Evolutionary conservation across 495 filamentous ascomycete genomes (phyloP), one percentile per base, ranked within the genome.

Genomic region (Aspergillus avenaceus): DNA sequence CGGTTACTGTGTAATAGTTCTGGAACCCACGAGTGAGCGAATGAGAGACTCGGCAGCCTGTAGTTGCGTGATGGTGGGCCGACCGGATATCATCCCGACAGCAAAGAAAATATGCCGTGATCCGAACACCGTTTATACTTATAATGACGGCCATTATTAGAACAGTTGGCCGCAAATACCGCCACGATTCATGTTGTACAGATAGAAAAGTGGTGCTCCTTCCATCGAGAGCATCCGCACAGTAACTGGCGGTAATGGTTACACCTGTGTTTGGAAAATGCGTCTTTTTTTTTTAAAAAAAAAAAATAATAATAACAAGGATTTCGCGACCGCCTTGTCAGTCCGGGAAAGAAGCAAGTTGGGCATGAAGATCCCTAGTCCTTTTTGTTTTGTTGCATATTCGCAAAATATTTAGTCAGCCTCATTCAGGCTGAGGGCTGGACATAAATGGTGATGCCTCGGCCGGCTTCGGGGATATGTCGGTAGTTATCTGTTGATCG

Each of bases 21-120:
- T 14, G 6, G n/a, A n/a, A 34, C 12, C 6, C 7, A 38, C 34
- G 1, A 16, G 21, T 21, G 16, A 9, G 11, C 34, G 34, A 38
- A 38, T 38, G 14, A 38, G 6, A 38, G 16, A 38, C 34, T 19
- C 34, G 34, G 34, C 16, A 38, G 34, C 13, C 34, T 18, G 14
- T 38, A 38, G 34, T 38, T 38, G 34, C 34, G 34, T 38, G 34
- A 38, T 38, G 34, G 16, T 38, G 34, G 34, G 34, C 34, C 34
- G 34, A 38, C 12, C 34, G 34, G 34, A 38, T 6, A 14, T 21
- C 4, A 19, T 38, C 34, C 34, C 34, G 34, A 38, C 34, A 38
- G 34, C 34, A 19, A 16, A 7, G n/a, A 16, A 38, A 38, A 38
- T 18, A 19, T 38, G 34, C 16, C 34, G 34, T 38, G 34, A 38